A percentile compares a stretch with the other conserved stretches of the same genome.
phyloP scores from a whole-genome alignment of 139 green algal species.

The Coelastrella sp. region DNA sequence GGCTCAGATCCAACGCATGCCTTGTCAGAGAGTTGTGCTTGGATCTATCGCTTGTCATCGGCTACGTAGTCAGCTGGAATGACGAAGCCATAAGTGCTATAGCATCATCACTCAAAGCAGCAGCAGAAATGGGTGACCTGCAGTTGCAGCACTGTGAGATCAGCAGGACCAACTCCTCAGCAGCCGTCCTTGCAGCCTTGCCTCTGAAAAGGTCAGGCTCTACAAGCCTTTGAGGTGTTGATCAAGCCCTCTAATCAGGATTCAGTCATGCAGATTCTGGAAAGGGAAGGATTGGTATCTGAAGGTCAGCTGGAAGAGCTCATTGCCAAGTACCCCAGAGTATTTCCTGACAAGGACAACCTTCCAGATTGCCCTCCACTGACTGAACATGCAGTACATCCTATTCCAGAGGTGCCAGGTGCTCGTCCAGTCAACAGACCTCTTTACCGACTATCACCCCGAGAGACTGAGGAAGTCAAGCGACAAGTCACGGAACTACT shows the following conservation, averaged over 20 bases:
- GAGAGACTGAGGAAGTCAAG: neutral
- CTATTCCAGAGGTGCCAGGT: neutral
- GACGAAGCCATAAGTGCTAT: neutral
- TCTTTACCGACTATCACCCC: neutral
- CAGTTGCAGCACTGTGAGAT: neutral
- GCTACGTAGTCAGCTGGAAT: neutral
- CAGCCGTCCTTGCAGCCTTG: neutral
- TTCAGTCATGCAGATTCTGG: neutral
- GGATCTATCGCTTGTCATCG: neutral
- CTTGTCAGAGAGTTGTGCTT: neutral
- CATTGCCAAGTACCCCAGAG: slow-evolving; percentile 2
- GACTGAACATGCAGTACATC: neutral
- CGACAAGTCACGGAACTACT: neutral
- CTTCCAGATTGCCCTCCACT: neutral
- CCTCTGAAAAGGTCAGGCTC: neutral
- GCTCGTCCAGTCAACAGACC: neutral
- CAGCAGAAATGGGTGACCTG: neutral
- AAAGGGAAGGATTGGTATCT: neutral
- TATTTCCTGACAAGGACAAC: neutral
- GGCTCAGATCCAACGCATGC: neutral
- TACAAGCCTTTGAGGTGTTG: neutral
- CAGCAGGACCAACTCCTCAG: neutral
- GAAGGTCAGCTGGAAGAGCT: neutral
- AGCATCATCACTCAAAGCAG: neutral
- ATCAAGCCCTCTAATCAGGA: neutral